Conservation (phyloP, 495 filamentous ascomycete species). For the Lentithecium fluviatile region DNA sequence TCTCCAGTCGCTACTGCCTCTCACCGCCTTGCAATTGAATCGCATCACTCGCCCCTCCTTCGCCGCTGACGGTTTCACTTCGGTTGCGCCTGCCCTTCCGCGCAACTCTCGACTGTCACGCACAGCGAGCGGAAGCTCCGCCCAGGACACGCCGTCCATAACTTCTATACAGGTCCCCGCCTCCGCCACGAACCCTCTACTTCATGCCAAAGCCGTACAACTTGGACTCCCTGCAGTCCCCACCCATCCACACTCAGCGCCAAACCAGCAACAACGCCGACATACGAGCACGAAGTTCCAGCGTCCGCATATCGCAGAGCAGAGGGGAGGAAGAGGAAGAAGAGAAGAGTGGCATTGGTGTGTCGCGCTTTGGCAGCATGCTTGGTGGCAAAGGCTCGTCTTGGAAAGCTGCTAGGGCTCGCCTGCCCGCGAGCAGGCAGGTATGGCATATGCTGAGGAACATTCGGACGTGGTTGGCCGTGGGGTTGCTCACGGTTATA, state of each 20-base stretch:
- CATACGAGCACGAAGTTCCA: slow-evolving; percentile 22
- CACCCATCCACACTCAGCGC: slow-evolving; percentile 28
- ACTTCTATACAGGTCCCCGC: too few relatives aligned
- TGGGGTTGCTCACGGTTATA: slow-evolving; percentile 69
- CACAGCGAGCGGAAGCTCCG: too few relatives aligned
- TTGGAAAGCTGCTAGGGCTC: slow-evolving; percentile 85
- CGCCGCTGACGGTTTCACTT: too few relatives aligned
- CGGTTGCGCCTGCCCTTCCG: too few relatives aligned
- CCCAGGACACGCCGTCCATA: too few relatives aligned
- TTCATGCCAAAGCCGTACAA: background rate
- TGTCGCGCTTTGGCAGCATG: slow-evolving; percentile 47
- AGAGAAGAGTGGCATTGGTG: slow-evolving; percentile 13
- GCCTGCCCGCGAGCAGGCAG: slow-evolving; percentile 78
- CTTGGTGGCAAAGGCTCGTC: slow-evolving; percentile 84
- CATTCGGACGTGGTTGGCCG: slow-evolving; percentile 73
- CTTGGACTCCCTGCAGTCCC: slow-evolving; percentile 20
- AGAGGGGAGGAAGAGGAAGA: slow-evolving; percentile 15
- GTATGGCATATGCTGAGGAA: slow-evolving; percentile 73
- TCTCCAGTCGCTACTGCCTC: too few relatives aligned
- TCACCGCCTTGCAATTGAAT: too few relatives aligned
- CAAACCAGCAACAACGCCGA: slow-evolving; percentile 23
- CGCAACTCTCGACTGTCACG: too few relatives aligned
- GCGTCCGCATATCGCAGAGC: slow-evolving; percentile 17
- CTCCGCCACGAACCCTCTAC: background rate
- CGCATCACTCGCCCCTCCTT: too few relatives aligned